A percentile compares a stretch with the other conserved stretches of the same genome.
These are phyloP conservation scores for Coniochaeta prunicola DNA, from an alignment of 2,329 filamentous ascomycete species.

Conservation along the genomic window DNA sequence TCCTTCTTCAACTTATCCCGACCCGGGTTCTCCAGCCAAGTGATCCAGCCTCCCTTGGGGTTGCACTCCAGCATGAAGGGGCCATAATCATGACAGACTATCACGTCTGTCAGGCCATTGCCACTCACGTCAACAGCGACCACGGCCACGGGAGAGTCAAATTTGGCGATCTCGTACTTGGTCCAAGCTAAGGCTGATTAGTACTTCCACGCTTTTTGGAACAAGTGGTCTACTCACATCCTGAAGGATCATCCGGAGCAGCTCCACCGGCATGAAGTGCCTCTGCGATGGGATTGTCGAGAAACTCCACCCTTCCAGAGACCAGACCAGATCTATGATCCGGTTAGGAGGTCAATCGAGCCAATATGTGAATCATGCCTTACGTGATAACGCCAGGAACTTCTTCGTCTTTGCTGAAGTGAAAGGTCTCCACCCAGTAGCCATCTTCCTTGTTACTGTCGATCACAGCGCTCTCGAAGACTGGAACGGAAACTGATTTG, in stretches of 20 bases:
- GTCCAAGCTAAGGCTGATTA: neutral
- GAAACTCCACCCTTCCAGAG: neutral
- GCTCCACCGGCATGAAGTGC: neutral
- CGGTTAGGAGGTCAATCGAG: neutral
- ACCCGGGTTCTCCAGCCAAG: slow-evolving; percentile 1
- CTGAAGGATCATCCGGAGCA: neutral
- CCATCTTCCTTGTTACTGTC: neutral
- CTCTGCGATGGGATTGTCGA: slow-evolving; percentile 1
- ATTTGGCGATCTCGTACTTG: neutral
- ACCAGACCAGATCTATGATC: neutral
- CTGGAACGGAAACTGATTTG: neutral
- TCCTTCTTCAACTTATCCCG: neutral
- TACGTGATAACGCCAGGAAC: slow-evolving; percentile 1
- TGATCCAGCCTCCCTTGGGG: neutral
- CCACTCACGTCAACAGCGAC: neutral
- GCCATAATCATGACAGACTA: slow-evolving; percentile 2
- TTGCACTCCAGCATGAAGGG: slow-evolving; percentile 1
- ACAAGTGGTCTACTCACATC: neutral
- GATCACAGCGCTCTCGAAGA: slow-evolving; percentile 1
- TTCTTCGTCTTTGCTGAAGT: neutral
- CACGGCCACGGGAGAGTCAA: slow-evolving; percentile 1
- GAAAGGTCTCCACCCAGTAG: slow-evolving; percentile 1
- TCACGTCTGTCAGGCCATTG: neutral
- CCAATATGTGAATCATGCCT: neutral
- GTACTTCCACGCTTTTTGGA: neutral